Conservation (phyloP, 495 filamentous ascomycete genomes). For the Viridothelium virens region DNA sequence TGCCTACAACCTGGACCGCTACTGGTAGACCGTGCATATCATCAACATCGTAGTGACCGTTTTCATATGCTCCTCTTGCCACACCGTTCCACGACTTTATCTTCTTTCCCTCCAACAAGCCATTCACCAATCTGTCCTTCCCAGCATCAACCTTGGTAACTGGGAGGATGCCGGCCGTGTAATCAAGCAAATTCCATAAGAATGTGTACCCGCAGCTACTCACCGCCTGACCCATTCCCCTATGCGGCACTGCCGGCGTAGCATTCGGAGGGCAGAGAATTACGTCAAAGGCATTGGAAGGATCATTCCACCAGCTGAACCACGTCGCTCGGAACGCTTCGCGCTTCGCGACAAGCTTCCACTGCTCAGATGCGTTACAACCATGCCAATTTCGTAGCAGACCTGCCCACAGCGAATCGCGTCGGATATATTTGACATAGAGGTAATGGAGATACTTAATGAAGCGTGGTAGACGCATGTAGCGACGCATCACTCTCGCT, state of each 20-base stretch:
- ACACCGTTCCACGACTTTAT: constrained; percentile 71
- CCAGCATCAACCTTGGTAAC: constrained; percentile 72
- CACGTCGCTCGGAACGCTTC: constrained; percentile 70
- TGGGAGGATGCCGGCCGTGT: constrained; percentile 75
- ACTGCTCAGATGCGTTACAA: constrained; percentile 66
- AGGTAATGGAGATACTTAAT: constrained; percentile 82
- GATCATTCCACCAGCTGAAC: constrained; percentile 73
- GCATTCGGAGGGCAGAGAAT: constrained; percentile 82
- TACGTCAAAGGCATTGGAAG: constrained; percentile 49
- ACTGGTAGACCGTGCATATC: constrained; percentile 85
- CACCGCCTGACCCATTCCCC: constrained; percentile 78
- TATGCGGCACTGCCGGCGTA: constrained; percentile 80
- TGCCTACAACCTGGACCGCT: constrained; percentile 76
- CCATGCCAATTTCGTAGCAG: constrained; percentile 63
- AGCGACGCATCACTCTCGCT: constrained; percentile 60
- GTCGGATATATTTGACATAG: constrained; percentile 74
- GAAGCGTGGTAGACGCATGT: constrained; percentile 65
- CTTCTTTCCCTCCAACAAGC: constrained; percentile 49
- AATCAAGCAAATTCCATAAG: constrained; percentile 89
- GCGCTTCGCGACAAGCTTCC: constrained; percentile 67
- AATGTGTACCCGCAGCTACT: constrained; percentile 92
- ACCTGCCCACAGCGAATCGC: constrained; percentile 70
- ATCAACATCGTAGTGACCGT: constrained; percentile 60
- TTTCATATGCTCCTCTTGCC: constrained; percentile 73
- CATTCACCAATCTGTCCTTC: constrained; percentile 54